Conservation (phyloP, 192 early-diverging fungal genomes). For the Spizellomyces punctatus region DNA sequence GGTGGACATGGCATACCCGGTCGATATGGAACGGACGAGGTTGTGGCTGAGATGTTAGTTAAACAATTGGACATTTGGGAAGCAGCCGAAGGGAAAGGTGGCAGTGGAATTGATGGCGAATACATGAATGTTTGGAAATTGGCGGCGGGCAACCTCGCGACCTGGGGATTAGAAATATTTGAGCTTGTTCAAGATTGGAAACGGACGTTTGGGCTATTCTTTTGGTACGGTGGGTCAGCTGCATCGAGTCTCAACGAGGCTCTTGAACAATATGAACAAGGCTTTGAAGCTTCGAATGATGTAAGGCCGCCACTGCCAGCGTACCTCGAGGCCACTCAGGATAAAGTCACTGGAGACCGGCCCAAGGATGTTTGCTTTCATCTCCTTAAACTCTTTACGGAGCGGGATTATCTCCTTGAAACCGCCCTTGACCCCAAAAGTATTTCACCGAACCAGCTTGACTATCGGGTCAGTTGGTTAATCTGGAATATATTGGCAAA, state of each 20-base stretch:
- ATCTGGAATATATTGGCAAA: slow-evolving; percentile 56
- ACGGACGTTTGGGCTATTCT: slow-evolving; percentile 50
- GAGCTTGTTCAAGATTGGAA: slow-evolving; percentile 40
- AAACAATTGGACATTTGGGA: slow-evolving; percentile 48
- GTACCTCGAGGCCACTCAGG: slow-evolving; percentile 12
- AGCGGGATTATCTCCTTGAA: slow-evolving; percentile 53
- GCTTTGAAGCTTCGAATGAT: slow-evolving; percentile 10
- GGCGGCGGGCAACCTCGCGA: slow-evolving; percentile 34
- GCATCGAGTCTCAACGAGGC: slow-evolving; percentile 32
- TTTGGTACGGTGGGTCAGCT: slow-evolving; percentile 57
- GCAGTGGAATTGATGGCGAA: slow-evolving; percentile 15
- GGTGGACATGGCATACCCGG: slow-evolving; percentile 46
- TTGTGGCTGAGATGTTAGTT: slow-evolving; percentile 20
- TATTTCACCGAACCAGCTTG: slow-evolving; percentile 59
- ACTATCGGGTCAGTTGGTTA: slow-evolving; percentile 71
- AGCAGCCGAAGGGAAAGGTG: not conserved
- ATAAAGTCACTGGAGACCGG: not conserved
- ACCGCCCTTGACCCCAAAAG: slow-evolving; percentile 60
- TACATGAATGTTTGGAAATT: slow-evolving; percentile 48
- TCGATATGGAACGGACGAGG: slow-evolving; percentile 26
- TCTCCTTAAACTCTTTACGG: slow-evolving; percentile 65
- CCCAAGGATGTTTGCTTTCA: slow-evolving; percentile 70
- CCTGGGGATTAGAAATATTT: slow-evolving; percentile 37
- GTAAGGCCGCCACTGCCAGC: slow-evolving; percentile 11
- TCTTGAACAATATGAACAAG: slow-evolving; percentile 39